A percentile compares a stretch with the other conserved stretches of the same genome.
Conservation (phyloP, 805 yeast genomes). For the Schwanniomyces polymorphus region DNA sequence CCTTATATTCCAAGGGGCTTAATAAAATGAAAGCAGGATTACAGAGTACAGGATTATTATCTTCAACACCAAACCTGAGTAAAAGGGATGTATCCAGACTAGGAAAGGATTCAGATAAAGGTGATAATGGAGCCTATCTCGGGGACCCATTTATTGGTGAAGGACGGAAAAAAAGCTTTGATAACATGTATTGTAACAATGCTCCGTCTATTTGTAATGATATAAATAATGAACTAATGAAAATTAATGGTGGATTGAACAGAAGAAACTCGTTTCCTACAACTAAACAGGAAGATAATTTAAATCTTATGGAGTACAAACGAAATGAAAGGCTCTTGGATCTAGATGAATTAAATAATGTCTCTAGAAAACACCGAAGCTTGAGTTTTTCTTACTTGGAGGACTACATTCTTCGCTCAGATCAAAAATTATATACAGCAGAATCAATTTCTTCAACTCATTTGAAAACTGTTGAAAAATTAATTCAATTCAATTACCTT, state of each 20-base stretch:
- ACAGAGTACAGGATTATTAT: conserved; percentile 18
- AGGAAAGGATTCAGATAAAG: not conserved
- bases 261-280: conserved; percentile 38
- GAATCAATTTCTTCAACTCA: conserved; percentile 17
- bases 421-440: conserved; percentile 9
- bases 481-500: conserved; percentile 20
- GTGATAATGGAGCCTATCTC: not conserved
- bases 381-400: conserved; percentile 26
- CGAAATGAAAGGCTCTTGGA: conserved; percentile 5
- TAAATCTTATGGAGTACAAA: conserved; percentile 18
- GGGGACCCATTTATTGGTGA: not conserved
- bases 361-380: conserved; percentile 11
- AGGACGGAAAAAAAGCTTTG: not conserved
- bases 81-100: not conserved
- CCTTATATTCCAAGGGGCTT: conserved; percentile 33
- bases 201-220: not conserved
- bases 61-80: conserved; percentile 1
- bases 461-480: conserved; percentile 12
- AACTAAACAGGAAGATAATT: conserved; percentile 14
- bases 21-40: conserved; percentile 35
- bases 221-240: conserved; percentile 5
- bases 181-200: not conserved
- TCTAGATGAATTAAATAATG: not conserved
- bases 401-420: conserved; percentile 7
- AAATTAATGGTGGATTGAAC: conserved; percentile 18